phyloP scores from a whole-genome alignment of 1,284 basidiomycete genomes.

The Cutaneotrichosporon daszewskae region DNA sequence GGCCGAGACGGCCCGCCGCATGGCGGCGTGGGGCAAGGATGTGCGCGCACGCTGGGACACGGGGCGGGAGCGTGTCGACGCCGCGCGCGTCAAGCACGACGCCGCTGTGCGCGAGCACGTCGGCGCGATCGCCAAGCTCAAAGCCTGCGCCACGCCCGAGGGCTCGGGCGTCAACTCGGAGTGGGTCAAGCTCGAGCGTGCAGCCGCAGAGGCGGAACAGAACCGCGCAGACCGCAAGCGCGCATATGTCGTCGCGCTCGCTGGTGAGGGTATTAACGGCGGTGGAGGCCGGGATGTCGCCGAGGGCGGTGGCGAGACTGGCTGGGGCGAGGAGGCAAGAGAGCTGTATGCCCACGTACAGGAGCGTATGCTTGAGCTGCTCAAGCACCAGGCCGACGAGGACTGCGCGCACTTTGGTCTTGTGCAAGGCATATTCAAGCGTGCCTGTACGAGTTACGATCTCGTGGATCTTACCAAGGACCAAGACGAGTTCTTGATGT shows the following conservation, averaged over 20 bases:
- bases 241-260: slow-evolving; percentile 16
- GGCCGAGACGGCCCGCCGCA: slow-evolving; percentile 9
- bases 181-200: slow-evolving; percentile 14
- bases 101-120: slow-evolving; percentile 10
- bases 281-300: slow-evolving; percentile 12
- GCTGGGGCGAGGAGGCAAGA: slow-evolving; percentile 23
- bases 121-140: slow-evolving; percentile 7
- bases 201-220: slow-evolving; percentile 11
- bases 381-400: slow-evolving; percentile 19
- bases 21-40: slow-evolving; percentile 17
- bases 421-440: slow-evolving; percentile 10
- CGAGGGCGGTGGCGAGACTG: slow-evolving; percentile 17
- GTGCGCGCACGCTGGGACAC: slow-evolving; percentile 16
- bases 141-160: slow-evolving; percentile 10
- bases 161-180: slow-evolving; percentile 4
- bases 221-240: slow-evolving; percentile 15
- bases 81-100: slow-evolving; percentile 14
- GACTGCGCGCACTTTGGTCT: slow-evolving; percentile 14
- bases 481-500: slow-evolving; percentile 31
- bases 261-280: slow-evolving; percentile 16
- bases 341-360: slow-evolving; percentile 18
- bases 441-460: slow-evolving; percentile 11
- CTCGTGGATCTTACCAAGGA: slow-evolving; percentile 11
- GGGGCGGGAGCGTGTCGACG: slow-evolving; percentile 16
- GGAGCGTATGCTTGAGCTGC: slow-evolving; percentile 12